These are phyloP conservation scores for Schoenoplectus tabernaemontani DNA, from an alignment of 202 grass and related monocot genomes.

Conservation along the genomic window DNA sequence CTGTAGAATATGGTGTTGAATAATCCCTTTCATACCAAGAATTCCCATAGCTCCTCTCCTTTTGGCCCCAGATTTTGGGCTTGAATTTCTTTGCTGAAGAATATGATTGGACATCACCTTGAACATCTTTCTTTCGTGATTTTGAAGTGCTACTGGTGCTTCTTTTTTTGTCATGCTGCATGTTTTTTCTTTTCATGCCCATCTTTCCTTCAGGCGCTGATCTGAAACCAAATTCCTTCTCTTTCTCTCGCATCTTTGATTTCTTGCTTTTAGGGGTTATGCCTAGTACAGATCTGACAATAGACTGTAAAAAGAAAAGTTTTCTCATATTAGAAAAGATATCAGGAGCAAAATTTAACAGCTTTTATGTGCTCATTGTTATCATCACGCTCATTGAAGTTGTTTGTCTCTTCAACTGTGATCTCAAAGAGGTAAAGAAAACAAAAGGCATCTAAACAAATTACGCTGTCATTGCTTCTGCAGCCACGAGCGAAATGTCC, in stretches of 20 bases:
- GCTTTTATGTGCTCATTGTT: background rate
- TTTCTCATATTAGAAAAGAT: constrained; percentile 6
- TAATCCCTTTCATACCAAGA: constrained; percentile 13
- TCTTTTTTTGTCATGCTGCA: constrained; percentile 42
- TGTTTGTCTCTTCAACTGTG: background rate
- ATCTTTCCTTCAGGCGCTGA: constrained; percentile 42
- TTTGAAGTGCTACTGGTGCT: constrained; percentile 25
- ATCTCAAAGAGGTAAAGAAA: background rate
- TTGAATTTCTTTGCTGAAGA: constrained; percentile 44
- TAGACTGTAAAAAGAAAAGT: constrained; percentile 32
- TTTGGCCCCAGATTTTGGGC: constrained; percentile 28
- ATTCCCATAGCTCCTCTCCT: constrained; percentile 15
- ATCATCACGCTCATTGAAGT: background rate
- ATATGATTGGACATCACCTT: constrained; percentile 29
- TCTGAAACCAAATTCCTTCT: constrained; percentile 34
- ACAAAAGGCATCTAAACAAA: background rate
- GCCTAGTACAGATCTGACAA: constrained; percentile 27
- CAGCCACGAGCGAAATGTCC: constrained; percentile 85
- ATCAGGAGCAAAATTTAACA: constrained; percentile 12
- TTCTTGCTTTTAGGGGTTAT: constrained; percentile 30
- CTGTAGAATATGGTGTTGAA: constrained; percentile 35
- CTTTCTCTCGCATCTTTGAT: constrained; percentile 33
- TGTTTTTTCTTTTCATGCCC: constrained; percentile 42
- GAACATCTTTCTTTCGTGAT: constrained; percentile 52
- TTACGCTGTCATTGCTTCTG: constrained; percentile 49